Conservation (phyloP, 345 rosid genomes). For the Isatis tinctoria region DNA sequence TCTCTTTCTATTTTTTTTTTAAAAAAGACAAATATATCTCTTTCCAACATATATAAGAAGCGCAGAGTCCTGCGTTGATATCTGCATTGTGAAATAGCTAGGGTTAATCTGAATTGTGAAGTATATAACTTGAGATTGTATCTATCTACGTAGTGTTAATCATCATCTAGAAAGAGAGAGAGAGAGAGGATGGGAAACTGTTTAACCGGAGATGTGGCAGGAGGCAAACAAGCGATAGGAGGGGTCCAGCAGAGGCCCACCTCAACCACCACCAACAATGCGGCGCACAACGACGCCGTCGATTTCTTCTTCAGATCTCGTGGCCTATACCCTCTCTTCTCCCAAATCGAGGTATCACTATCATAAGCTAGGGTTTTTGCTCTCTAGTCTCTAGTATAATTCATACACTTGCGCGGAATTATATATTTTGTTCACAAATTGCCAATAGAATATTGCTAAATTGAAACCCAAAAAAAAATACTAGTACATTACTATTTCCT, state of each 20-base stretch:
- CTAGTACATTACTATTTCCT: not conserved
- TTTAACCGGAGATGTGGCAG: slow-evolving; percentile 54
- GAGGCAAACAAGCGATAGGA: slow-evolving; percentile 74
- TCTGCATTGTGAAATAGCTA: not conserved
- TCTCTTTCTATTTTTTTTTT: too few species aligned
- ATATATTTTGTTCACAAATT: not conserved
- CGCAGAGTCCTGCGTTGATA: too few species aligned
- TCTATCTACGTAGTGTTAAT: not conserved
- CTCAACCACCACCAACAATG: slow-evolving; percentile 13
- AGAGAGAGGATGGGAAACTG: slow-evolving; percentile 51
- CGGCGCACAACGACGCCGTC: slow-evolving; percentile 58
- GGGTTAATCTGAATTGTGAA: slow-evolving; percentile 1
- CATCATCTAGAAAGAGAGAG: not conserved
- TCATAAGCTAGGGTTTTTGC: not conserved
- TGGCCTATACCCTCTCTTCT: slow-evolving; percentile 49
- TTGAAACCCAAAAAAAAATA: not conserved
- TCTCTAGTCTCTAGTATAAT: not conserved
- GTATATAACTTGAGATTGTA: not conserved
- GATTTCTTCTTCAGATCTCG: slow-evolving; percentile 58
- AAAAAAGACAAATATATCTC: too few species aligned
- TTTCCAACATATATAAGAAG: too few species aligned
- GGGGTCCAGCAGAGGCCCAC: slow-evolving; percentile 44
- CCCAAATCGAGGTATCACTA: slow-evolving; percentile 62
- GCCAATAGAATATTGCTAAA: not conserved
- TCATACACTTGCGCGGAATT: not conserved